Base-by-base conservation (phyloP, 495 filamentous ascomycete genomes). In the Chaetomium cochliodes region DNA sequence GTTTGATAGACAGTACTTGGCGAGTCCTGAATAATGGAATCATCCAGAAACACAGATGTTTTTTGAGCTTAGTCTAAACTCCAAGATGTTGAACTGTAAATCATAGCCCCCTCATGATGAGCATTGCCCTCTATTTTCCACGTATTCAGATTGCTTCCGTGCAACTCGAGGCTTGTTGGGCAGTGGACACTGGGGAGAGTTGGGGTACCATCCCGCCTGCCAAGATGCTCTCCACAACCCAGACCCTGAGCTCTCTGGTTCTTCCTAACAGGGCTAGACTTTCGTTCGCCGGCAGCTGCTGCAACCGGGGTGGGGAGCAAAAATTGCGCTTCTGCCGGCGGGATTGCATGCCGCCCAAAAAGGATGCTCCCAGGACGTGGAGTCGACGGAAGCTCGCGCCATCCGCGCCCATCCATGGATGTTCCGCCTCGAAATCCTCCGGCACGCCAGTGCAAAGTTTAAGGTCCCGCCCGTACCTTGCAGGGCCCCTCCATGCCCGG, bases 351-450 rank as follows among this genome's bases (percentile, higher is more conserved):
- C 61, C 25, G 44, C 46, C 47, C 33, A 25, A 39, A 57, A n/a
- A 42, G 33, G 33, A 16, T 47, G 47, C 26, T 15, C 39, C 39
- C 33, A 49, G 25, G 26, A 30, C 60, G 41, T 56, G 49, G 61
- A 56, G 61, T 26, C 30, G 41, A 52, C 51, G 39, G 56, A 51
- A 64, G 61, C 55, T 60, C 61, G 55, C 53, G 60, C 59, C 58
- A 26, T 63, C 42, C 60, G 60, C 50, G 51, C 60, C 60, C n/a
- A n/a, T n/a, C n/a, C n/a, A n/a, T n/a, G n/a, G n/a, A 46, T 42
- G 41, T 23, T 30, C 22, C 51, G 28, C 5, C 16, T 11, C 9
- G 33, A 41, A 41, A 41, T 41, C n/a, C n/a, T 57, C 33, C 54
- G 54, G 8, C 33, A 23, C 30, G 33, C 33, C 33, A 37, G 33